A percentile compares a stretch with the other conserved stretches of the same genome.
Conservation (phyloP, 208 protist genomes). For the Leishmania martiniquensis region DNA sequence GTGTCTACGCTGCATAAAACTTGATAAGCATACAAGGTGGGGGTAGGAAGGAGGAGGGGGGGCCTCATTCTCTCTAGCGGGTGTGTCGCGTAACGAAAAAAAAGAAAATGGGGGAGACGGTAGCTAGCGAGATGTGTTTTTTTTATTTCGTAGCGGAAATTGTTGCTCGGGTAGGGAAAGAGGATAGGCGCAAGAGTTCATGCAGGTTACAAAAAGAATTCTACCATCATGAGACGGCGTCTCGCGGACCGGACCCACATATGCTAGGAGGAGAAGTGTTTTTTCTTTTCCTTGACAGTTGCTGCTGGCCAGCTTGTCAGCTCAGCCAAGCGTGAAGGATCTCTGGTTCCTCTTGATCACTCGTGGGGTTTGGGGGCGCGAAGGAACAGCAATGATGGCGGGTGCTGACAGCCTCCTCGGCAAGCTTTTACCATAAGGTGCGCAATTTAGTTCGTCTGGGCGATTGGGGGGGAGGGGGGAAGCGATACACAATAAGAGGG, state of each 20-base stretch:
- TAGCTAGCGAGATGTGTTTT: neutral
- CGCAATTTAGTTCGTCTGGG: neutral
- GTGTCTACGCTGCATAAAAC: neutral
- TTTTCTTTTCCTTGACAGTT: neutral
- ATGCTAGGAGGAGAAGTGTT: neutral
- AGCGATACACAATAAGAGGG: neutral
- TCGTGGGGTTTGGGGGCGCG: neutral
- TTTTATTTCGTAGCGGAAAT: neutral
- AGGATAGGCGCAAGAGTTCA: neutral
- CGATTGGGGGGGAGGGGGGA: neutral
- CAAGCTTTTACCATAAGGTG: neutral
- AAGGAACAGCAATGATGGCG: neutral
- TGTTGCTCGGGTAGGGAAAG: neutral
- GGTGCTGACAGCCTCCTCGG: neutral
- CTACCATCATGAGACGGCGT: neutral
- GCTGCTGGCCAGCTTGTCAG: neutral
- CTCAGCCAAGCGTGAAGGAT: neutral
- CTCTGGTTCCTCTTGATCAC: neutral
- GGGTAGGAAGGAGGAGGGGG: neutral
- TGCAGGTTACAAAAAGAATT: neutral
- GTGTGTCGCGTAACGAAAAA: neutral
- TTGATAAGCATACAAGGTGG: neutral
- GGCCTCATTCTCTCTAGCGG: neutral
- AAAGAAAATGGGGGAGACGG: neutral
- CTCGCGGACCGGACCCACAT: neutral